phyloP scores from a whole-genome alignment of 1,284 basidiomycete species.

The Cutaneotrichosporon sp. region DNA sequence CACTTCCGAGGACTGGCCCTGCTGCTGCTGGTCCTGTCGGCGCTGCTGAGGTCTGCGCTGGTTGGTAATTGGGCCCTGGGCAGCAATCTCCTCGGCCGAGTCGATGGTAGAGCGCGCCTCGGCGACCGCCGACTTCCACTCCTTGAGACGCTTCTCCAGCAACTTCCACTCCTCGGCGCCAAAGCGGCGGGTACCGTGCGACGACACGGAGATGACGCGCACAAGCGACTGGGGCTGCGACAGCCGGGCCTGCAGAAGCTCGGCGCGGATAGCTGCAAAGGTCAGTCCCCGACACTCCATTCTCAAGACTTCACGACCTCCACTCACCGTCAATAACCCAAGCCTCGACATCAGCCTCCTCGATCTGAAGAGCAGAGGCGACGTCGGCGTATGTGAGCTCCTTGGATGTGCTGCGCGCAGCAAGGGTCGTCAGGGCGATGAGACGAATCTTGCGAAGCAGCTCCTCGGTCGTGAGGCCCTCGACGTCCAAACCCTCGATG shows the following conservation, averaged over 20 bases:
- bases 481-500: constrained; percentile 58
- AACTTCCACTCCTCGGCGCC: constrained; percentile 74
- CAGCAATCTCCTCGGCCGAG: constrained; percentile 35
- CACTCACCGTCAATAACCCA: constrained; percentile 83
- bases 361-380: constrained; percentile 63
- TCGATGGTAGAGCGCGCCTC: constrained; percentile 41
- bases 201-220: constrained; percentile 68
- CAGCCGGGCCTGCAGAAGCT: constrained; percentile 75
- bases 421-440: constrained; percentile 71
- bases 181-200: constrained; percentile 58
- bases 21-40: constrained; percentile 12
- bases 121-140: constrained; percentile 61
- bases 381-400: constrained; percentile 71
- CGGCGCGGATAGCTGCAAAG: constrained; percentile 71
- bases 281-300: neutral
- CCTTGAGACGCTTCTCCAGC: constrained; percentile 68
- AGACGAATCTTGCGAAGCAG: constrained; percentile 77
- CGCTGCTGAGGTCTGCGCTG: constrained; percentile 24
- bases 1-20: constrained; percentile 14
- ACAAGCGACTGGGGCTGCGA: constrained; percentile 74
- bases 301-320: neutral
- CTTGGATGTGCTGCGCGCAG: constrained; percentile 67
- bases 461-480: constrained; percentile 46
- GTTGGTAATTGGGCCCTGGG: constrained; percentile 21
- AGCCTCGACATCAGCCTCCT: constrained; percentile 68